Evolutionary conservation across 2,329 filamentous ascomycete genomes (phyloP), one percentile per base, ranked within the genome.

Genomic region (Chrysosphaeria jannelii): DNA sequence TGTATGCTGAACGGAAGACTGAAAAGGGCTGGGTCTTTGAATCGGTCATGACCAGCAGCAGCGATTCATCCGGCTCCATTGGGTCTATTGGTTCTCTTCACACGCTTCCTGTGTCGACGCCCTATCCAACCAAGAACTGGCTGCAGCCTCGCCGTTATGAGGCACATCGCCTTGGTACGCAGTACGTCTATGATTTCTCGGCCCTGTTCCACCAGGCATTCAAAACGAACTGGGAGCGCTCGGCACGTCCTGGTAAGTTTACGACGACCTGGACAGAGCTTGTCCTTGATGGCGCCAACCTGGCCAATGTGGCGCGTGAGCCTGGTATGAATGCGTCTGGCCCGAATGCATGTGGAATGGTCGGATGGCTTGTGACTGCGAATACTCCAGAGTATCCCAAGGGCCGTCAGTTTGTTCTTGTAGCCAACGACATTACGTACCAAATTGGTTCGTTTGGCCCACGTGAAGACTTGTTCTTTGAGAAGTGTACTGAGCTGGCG

Each of bases 1-100:
- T 93, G 44, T 97, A 97, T 41, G 76, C 76, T 13, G 85, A 97
- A 60, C 72, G 74, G 47, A 93, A 90, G 55, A 88, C 81, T 0
- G 85, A 93, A 50, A 90, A 85, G 59, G 78, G 76, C 31, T 93
- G 81, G 79, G 61, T 93, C 30, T 93, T 97, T 69, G 76, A 93
- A 47, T 90, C 75, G 45, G 88, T 93, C 42, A 78, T 81, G 28
- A 78, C 79, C 31, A 89, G 75, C 25, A 85, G 69, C 42, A 90
- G 89, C 59, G n/a, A n/a, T n/a, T n/a, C n/a, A n/a, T n/a, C n/a
- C n/a, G n/a, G n/a, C n/a, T n/a, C n/a, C n/a, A n/a, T n/a, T n/a
- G n/a, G n/a, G n/a, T n/a, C n/a, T n/a, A 74, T 90, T 38, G 85
- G 85, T 23, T 66, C 78, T 23, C 85, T 93, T 68, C 85, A 97